Base-by-base conservation (phyloP, 1,284 basidiomycete genomes). In the Malassezia arunalokei region DNA sequence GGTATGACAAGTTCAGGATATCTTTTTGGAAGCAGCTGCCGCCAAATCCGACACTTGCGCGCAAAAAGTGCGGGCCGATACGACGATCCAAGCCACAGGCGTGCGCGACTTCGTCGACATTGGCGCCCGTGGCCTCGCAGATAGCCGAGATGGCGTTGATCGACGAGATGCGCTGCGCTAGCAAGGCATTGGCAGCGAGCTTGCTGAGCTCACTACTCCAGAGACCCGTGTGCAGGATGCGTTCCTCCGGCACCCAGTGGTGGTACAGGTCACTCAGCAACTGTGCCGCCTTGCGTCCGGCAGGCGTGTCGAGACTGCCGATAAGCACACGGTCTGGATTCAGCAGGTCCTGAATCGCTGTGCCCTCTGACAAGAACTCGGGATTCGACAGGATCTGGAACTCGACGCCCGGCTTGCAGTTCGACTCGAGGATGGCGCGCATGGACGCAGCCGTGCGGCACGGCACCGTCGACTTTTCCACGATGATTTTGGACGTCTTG, bases 361-460 rank as follows among this genome's bases (percentile, higher is more conserved):
- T 96, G 60, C 92, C 92, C 77, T 99, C 92, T 8, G 92, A 92
- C 46, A 99, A 79, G 79, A 98, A 99, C 75, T 99, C 91, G 57
- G 92, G 94, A 79, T 98, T 99, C 71, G 92, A 96, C 59, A 99
- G 83, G 71, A 99, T 98, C 75, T 98, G 90, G 74, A 99, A 99
- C 57, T 82, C 82, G 76, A 85, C 85, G 60, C 83, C 83, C 49
- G 85, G 83, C 74, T 84, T 87, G 49, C 89, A 91, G 80, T 98
- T 98, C 65, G 92, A 88, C 76, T 96, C 91, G 59, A 98, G 83
- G 74, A 98, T 95, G 54, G 87, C 92, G 67, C 91, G 86, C 92
- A 98, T 99, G 27, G 90, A 92, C 75, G 94, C 87, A 56, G 92
- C 92, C 8, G 92, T 99, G 60, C 92, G 83, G 78, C 91, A 96